Conservation (phyloP, 2,329 filamentous ascomycete genomes). For the Sphaerulina musiva region DNA sequence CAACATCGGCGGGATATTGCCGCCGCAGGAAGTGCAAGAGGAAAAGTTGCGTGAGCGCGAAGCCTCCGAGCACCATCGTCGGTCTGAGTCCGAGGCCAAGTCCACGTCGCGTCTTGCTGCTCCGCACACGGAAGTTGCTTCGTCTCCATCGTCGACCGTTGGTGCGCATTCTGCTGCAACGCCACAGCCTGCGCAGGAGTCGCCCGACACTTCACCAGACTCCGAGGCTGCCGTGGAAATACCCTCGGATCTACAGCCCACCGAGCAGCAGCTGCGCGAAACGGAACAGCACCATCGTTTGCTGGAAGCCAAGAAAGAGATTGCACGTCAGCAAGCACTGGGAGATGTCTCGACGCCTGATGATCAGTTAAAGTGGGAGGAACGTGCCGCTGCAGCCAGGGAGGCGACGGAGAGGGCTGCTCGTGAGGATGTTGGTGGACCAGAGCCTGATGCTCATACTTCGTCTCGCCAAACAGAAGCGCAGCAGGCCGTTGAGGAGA, state of each 20-base stretch:
- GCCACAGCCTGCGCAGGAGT: slow-evolving; percentile 53
- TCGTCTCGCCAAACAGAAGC: slow-evolving; percentile 22
- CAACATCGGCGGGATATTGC: slow-evolving; percentile 41
- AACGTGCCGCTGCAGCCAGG: slow-evolving; percentile 33
- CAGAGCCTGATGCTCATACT: slow-evolving; percentile 23
- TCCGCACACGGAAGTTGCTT: slow-evolving; percentile 30
- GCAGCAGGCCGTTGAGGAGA: slow-evolving; percentile 22
- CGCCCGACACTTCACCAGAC: slow-evolving; percentile 34
- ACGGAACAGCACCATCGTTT: slow-evolving; percentile 51
- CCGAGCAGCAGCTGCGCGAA: slow-evolving; percentile 35
- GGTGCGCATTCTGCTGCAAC: slow-evolving; percentile 66
- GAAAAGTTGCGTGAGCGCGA: slow-evolving; percentile 40
- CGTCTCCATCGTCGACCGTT: slow-evolving; percentile 58
- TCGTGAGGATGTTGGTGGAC: slow-evolving; percentile 27
- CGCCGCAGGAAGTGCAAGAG: slow-evolving; percentile 47
- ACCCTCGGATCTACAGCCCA: slow-evolving; percentile 31
- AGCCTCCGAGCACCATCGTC: slow-evolving; percentile 34
- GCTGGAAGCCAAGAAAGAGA: slow-evolving; percentile 46
- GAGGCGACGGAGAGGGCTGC: slow-evolving; percentile 41
- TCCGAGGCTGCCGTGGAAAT: slow-evolving; percentile 27
- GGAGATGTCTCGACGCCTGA: slow-evolving; percentile 49
- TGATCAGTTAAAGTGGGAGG: slow-evolving; percentile 51
- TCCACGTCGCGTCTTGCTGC: slow-evolving; percentile 25
- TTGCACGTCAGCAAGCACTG: slow-evolving; percentile 39
- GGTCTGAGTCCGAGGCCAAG: slow-evolving; percentile 35